phyloP scores from a whole-genome alignment of 352 stramenopile genomes.

The Phytopythium cucurbitacearum region DNA sequence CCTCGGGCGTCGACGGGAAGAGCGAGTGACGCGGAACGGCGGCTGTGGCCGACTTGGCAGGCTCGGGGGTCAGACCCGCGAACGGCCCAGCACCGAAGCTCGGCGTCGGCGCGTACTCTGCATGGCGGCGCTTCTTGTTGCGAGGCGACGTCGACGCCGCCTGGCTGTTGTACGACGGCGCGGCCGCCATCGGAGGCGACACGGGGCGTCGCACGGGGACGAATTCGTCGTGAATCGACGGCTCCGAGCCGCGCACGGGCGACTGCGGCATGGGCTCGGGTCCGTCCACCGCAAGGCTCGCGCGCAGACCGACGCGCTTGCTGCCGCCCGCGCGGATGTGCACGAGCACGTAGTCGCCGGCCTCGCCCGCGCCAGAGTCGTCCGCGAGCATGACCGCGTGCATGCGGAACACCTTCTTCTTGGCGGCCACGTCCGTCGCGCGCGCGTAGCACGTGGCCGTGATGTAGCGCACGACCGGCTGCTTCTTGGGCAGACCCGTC shows the following conservation, averaged over 20 bases:
- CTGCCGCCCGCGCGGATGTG: constrained; percentile 66
- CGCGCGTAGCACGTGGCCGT: constrained; percentile 74
- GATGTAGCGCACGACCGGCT: constrained; percentile 70
- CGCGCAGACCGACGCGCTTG: constrained; percentile 65
- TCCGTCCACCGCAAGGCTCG: constrained; percentile 13
- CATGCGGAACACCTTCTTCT: constrained; percentile 82
- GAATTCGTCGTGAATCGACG: neutral
- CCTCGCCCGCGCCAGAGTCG: constrained; percentile 33
- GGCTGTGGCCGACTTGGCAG: constrained; percentile 3
- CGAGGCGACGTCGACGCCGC: constrained; percentile 33
- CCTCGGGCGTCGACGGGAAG: constrained; percentile 14
- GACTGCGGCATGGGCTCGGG: constrained; percentile 12
- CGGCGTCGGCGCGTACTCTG: constrained; percentile 17
- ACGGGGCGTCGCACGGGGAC: constrained; percentile 16
- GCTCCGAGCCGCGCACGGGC: neutral
- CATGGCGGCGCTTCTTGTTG: constrained; percentile 42
- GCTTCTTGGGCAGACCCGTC: constrained; percentile 70
- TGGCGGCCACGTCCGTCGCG: constrained; percentile 38
- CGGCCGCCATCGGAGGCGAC: constrained; percentile 27
- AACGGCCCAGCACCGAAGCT: constrained; percentile 10
- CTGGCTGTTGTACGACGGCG: constrained; percentile 38
- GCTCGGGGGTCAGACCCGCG: constrained; percentile 2
- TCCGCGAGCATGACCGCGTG: constrained; percentile 74
- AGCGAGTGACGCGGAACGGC: constrained; percentile 26
- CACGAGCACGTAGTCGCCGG: constrained; percentile 60